Evolutionary conservation across 2,329 filamentous ascomycete species (phyloP).

Genomic region (Pseudogymnoascus sp.): DNA sequence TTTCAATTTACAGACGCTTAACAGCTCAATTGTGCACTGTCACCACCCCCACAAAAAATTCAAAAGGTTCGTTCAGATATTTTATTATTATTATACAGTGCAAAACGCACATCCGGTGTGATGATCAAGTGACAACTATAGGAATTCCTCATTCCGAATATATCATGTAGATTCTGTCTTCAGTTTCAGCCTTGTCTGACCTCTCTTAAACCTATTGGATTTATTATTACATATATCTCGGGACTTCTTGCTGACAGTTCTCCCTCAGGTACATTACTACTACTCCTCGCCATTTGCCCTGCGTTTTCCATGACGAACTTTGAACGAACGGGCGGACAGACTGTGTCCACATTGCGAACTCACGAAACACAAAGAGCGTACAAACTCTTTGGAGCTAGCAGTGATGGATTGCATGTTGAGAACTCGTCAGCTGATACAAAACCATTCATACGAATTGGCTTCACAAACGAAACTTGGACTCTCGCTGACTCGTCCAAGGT

Average conservation of each 20-base stretch:
- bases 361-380: constrained; percentile 33
- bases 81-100: constrained; percentile 11
- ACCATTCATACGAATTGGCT: constrained; percentile 14
- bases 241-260: constrained; percentile 19
- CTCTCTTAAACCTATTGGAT: constrained; percentile 18
- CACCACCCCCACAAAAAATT: background rate
- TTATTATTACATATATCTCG: constrained; percentile 7
- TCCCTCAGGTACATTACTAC: constrained; percentile 27
- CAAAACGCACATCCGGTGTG: constrained; percentile 22
- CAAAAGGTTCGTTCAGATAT: constrained; percentile 26
- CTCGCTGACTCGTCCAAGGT: constrained; percentile 8
- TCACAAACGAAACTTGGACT: constrained; percentile 8
- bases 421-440: constrained; percentile 37
- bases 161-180: constrained; percentile 33
- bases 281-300: constrained; percentile 7
- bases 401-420: constrained; percentile 36
- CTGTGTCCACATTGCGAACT: constrained; percentile 27
- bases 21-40: background rate
- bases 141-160: constrained; percentile 33
- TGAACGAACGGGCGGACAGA: constrained; percentile 42
- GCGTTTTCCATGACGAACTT: constrained; percentile 34
- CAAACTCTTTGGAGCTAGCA: constrained; percentile 32
- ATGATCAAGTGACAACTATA: constrained; percentile 31
- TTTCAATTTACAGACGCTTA: constrained; percentile 1
- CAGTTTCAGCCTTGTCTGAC: constrained; percentile 41